A percentile compares a stretch with the other conserved stretches of the same genome.
Evolutionary conservation across 768 basidiomycete species (phyloP).

Genomic region (Tubosaeta sp.): DNA sequence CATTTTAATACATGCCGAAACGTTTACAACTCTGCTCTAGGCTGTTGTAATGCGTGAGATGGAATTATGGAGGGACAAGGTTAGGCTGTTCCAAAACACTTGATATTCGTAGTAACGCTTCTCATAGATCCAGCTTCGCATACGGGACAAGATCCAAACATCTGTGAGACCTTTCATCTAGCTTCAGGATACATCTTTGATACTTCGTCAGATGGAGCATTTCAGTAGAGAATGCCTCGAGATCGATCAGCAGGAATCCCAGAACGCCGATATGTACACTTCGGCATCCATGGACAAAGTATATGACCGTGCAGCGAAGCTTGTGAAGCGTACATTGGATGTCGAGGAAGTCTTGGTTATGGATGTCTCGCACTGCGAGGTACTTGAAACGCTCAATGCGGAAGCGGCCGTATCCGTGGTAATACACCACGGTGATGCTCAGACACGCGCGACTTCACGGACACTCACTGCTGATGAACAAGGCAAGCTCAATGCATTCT

Average conservation of each 20-base stretch:
- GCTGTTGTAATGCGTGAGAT: conserved; percentile 92
- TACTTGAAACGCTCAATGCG: conserved; percentile 61
- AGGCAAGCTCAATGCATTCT: conserved; percentile 68
- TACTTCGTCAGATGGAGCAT: conserved; percentile 71
- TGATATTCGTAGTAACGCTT: neutral
- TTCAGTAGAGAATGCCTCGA: conserved; percentile 94
- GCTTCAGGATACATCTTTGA: neutral
- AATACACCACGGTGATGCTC: conserved; percentile 64
- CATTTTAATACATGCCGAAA: neutral
- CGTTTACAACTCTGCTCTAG: conserved; percentile 20
- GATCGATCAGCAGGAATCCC: conserved; percentile 55
- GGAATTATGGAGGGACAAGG: conserved; percentile 95
- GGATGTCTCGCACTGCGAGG: conserved; percentile 89
- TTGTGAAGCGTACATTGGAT: conserved; percentile 86
- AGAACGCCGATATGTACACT: conserved; percentile 19
- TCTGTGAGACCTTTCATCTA: conserved; percentile 48
- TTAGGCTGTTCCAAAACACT: conserved; percentile 19
- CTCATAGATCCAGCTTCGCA: conserved; percentile 75
- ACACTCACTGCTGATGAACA: conserved; percentile 70
- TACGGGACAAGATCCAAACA: conserved; percentile 87
- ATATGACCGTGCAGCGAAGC: conserved; percentile 84
- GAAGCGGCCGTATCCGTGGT: conserved; percentile 66
- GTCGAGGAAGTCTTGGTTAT: conserved; percentile 90
- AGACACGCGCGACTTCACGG: conserved; percentile 46
- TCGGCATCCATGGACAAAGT: conserved; percentile 74